Conservation (phyloP, 495 filamentous ascomycete species). For the Jackrogersella minutella region DNA sequence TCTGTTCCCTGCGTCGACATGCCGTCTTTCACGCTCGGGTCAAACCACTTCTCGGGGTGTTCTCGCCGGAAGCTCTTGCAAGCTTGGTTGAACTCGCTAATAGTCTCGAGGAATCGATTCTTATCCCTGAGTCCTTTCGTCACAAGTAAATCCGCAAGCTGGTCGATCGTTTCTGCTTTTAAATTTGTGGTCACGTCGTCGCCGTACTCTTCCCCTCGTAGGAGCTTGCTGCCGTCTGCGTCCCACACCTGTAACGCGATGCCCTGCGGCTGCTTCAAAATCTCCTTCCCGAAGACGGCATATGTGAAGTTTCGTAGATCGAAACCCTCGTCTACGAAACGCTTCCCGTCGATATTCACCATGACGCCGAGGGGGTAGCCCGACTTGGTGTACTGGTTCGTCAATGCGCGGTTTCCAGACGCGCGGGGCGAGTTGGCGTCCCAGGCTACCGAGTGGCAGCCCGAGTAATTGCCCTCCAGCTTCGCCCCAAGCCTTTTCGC, state of each 20-base stretch:
- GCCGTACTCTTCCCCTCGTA: slow-evolving; percentile 66
- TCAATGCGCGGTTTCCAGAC: slow-evolving; percentile 59
- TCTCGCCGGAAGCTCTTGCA: slow-evolving; percentile 50
- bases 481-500: slow-evolving; percentile 60
- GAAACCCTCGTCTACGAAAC: slow-evolving; percentile 70
- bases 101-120: slow-evolving; percentile 54
- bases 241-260: slow-evolving; percentile 72
- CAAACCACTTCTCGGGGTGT: slow-evolving; percentile 52
- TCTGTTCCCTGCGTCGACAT: slow-evolving; percentile 60
- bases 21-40: slow-evolving; percentile 65
- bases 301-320: slow-evolving; percentile 72
- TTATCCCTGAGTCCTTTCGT: slow-evolving; percentile 53
- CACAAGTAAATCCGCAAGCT: slow-evolving; percentile 59
- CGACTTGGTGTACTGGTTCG: slow-evolving; percentile 72
- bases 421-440: slow-evolving; percentile 63
- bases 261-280: slow-evolving; percentile 62
- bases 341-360: slow-evolving; percentile 62
- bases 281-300: slow-evolving; percentile 65
- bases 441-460: slow-evolving; percentile 69
- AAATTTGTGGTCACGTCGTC: slow-evolving; percentile 62
- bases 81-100: slow-evolving; percentile 63
- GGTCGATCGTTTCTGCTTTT: slow-evolving; percentile 55
- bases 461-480: slow-evolving; percentile 64
- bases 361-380: slow-evolving; percentile 72
- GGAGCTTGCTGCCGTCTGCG: slow-evolving; percentile 51